Evolutionary conservation across 2,329 filamentous ascomycete genomes (phyloP).

Genomic region (Trichoderma breve): DNA sequence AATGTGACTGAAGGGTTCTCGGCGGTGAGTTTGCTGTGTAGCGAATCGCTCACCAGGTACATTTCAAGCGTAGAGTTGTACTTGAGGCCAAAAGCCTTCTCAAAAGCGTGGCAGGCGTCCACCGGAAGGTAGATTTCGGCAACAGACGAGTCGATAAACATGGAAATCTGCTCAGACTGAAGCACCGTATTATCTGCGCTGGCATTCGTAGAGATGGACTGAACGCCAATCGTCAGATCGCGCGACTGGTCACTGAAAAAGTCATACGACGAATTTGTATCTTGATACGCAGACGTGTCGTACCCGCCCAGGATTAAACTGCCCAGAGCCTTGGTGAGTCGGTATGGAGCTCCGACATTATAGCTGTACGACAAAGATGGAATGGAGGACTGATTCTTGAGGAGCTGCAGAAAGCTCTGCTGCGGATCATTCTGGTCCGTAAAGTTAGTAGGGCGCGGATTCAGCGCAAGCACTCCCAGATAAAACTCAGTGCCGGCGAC

Average conservation of each 20-base stretch:
- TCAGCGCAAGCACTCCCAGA: conserved; percentile 18
- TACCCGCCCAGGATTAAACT: conserved; percentile 19
- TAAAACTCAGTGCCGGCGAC: conserved; percentile 20
- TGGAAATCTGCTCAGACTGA: conserved; percentile 6
- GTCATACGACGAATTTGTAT: background rate
- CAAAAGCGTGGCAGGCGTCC: conserved; percentile 17
- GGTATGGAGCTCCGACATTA: conserved; percentile 18
- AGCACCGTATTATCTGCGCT: conserved; percentile 5
- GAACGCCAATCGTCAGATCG: conserved; percentile 18
- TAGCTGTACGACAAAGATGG: conserved; percentile 21
- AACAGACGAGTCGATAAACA: conserved; percentile 22
- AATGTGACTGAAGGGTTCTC: conserved; percentile 18
- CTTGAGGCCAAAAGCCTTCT: conserved; percentile 13
- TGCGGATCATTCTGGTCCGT: conserved; percentile 21
- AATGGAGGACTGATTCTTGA: conserved; percentile 19
- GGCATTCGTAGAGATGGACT: conserved; percentile 20
- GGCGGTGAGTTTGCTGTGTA: conserved; percentile 4
- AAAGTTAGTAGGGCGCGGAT: conserved; percentile 20
- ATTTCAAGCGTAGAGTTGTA: conserved; percentile 15
- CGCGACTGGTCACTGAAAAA: conserved; percentile 21
- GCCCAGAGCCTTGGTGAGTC: conserved; percentile 19
- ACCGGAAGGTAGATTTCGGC: conserved; percentile 20
- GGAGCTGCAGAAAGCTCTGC: conserved; percentile 19
- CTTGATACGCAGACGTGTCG: conserved; percentile 15
- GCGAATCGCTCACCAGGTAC: conserved; percentile 19